phyloP scores from a whole-genome alignment of 139 green algal species.

The Asterochloris erici region DNA sequence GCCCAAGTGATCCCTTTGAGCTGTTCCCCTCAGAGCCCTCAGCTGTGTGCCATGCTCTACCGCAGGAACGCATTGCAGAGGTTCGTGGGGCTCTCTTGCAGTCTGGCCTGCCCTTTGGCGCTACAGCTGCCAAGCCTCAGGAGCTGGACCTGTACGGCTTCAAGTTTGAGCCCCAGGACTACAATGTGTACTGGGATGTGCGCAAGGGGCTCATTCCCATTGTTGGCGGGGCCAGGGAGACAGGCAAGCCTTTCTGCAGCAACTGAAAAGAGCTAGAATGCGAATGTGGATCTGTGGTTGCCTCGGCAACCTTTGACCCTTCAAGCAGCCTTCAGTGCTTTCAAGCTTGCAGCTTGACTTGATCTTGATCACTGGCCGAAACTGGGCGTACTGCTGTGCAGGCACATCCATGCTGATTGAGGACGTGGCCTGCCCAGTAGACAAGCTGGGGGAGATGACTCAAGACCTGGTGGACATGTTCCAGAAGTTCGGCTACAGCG shows the following conservation, averaged over 20 bases:
- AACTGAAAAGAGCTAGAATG: too few relatives aligned
- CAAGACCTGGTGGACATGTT: conserved; percentile 95
- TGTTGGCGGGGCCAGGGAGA: conserved; percentile 86
- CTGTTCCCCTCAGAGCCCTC: neutral
- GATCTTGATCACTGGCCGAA: neutral
- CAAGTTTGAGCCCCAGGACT: conserved; percentile 71
- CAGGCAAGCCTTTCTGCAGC: conserved; percentile 20
- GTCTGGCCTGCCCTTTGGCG: conserved; percentile 68
- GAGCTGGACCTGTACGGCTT: conserved; percentile 78
- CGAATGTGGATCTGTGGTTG: neutral
- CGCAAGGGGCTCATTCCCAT: conserved; percentile 97
- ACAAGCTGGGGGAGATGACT: conserved; percentile 95
- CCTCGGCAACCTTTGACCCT: neutral
- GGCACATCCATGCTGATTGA: conserved; percentile 96
- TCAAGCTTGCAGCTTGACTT: neutral
- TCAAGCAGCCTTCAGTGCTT: neutral
- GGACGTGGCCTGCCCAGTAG: conserved; percentile 95
- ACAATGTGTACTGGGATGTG: conserved; percentile 93
- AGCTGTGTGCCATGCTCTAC: neutral
- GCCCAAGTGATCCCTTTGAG: neutral
- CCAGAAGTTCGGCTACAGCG: conserved; percentile 78
- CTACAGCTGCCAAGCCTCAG: conserved; percentile 49
- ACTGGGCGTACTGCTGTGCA: conserved; percentile 6
- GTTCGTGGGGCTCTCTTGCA: conserved; percentile 41
- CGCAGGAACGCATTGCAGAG: conserved; percentile 59